Conservation (phyloP, 306 rosid genomes). For the Macrotyloma uniflorum region DNA sequence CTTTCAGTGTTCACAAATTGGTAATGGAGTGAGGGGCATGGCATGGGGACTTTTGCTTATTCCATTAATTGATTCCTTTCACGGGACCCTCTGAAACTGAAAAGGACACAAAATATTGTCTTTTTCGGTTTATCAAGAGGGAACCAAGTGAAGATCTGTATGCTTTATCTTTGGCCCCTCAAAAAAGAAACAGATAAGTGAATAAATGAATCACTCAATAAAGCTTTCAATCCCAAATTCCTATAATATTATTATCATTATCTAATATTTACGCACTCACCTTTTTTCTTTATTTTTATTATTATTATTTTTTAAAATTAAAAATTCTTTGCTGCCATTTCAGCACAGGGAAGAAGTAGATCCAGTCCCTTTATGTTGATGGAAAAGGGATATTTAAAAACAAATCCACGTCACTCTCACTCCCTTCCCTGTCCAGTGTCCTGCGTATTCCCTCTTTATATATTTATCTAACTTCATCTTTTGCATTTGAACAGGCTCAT, state of each 20-base stretch:
- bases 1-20: constrained; percentile 41
- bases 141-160: constrained; percentile 45
- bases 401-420: constrained; percentile 37
- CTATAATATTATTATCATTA: constrained; percentile 7
- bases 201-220: constrained; percentile 44
- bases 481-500: constrained; percentile 37
- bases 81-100: constrained; percentile 42
- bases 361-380: constrained; percentile 38
- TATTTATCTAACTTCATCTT: constrained; percentile 1
- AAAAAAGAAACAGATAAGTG: constrained; percentile 43
- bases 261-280: not conserved
- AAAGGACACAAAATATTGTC: constrained; percentile 49
- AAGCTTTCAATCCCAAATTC: constrained; percentile 27
- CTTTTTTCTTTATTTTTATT: not conserved
- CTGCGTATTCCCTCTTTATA: not conserved
- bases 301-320: not conserved
- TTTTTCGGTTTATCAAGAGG: constrained; percentile 51
- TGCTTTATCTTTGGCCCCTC: constrained; percentile 52
- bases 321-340: constrained; percentile 24
- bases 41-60: constrained; percentile 31
- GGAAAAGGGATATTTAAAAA: constrained; percentile 30
- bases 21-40: constrained; percentile 22
- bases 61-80: constrained; percentile 44
- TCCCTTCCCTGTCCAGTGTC: not conserved
- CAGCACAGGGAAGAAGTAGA: constrained; percentile 39